Percentiles rank a stretch among this genome's conserved stretches.
These are phyloP conservation scores for Lactifluus rugatus DNA, from an alignment of 768 basidiomycete genomes.

Conservation along the genomic window DNA sequence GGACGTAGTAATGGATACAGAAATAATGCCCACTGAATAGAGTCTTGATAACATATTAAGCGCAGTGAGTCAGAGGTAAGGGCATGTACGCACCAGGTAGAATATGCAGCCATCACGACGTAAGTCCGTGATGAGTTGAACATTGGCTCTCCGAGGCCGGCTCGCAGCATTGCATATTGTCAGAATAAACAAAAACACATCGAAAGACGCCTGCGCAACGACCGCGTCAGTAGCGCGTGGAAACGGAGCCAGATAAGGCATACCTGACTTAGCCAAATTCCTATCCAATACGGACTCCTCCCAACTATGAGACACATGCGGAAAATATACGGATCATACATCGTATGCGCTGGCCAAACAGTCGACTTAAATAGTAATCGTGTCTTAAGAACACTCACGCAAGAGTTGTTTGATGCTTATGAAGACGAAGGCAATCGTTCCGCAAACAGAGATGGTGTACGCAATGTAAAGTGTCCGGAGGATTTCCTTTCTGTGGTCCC, in stretches of 20 bases:
- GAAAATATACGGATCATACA: conserved; percentile 2
- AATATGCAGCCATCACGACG: conserved; percentile 30
- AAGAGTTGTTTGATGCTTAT: neutral
- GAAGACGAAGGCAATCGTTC: conserved; percentile 3
- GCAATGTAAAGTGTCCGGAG: neutral
- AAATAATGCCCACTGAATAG: conserved; percentile 1
- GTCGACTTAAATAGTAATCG: neutral
- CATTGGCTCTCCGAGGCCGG: conserved; percentile 27
- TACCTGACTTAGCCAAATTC: conserved; percentile 30
- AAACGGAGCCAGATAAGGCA: neutral
- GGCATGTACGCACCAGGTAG: conserved; percentile 26
- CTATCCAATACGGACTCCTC: conserved; percentile 9
- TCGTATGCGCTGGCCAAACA: neutral
- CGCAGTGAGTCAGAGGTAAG: neutral
- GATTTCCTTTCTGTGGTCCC: conserved; percentile 28
- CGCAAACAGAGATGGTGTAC: conserved; percentile 7
- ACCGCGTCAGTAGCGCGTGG: neutral
- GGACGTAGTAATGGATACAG: neutral
- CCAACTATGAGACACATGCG: conserved; percentile 12
- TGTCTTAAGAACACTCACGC: neutral
- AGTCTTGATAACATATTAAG: neutral
- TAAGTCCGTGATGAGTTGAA: conserved; percentile 28
- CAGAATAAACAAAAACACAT: conserved; percentile 28
- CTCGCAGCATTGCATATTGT: conserved; percentile 31
- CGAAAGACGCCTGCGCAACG: conserved; percentile 28